Evolutionary conservation across 2,329 filamentous ascomycete species (phyloP), one percentile per base, ranked within the genome.

Genomic region (Didymellaceae sp.): DNA sequence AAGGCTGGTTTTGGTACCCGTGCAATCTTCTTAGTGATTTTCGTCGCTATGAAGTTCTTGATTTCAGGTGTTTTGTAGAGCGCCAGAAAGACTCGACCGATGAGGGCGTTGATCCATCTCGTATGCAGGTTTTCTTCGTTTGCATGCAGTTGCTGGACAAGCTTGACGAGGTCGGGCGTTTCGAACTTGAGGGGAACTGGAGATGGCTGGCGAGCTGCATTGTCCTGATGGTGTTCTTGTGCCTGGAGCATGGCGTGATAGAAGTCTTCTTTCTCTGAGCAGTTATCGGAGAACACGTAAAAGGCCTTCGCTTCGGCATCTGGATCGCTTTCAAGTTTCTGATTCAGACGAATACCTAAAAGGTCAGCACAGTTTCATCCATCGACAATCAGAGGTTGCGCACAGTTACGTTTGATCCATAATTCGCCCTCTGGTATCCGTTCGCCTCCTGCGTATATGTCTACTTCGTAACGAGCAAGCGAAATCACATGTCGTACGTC

Each of bases 401-500:
- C 57, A 42, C 92, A 91, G 72, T 96, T 96, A 56, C 92, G 83
- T 77, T 97, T 97, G 75, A 97, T 94, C 77, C 90, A 99, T 4
- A 99, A 79, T 74, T 99, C 94, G 48, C 91, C 91, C 72, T 99
- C 94, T 0, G 89, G 90, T 20, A 93, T 92, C 6, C 75, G 68
- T 44, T 87, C 86, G 47, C 86, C 88, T 21, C 91, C 93, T 6
- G 87, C 90, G 73, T 92, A 94, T 65, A 97, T 85, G 62, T 87
- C 89, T 48, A 97, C 83, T 54, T 87, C 83, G 75, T 97, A 91
- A 65, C 96, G 89, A 25, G 90, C 88, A 8, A 99, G 82, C 0
- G 92, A 96, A 48, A 99, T 90, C 45, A 99, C 94, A 75, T 97
- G 91, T 57, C 93, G 88, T 13, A 99, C 94, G 74, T 99, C 94